Evolutionary conservation across 1,284 basidiomycete species (phyloP), one percentile per base, ranked within the genome.

Genomic region (Vanrija sp.): DNA sequence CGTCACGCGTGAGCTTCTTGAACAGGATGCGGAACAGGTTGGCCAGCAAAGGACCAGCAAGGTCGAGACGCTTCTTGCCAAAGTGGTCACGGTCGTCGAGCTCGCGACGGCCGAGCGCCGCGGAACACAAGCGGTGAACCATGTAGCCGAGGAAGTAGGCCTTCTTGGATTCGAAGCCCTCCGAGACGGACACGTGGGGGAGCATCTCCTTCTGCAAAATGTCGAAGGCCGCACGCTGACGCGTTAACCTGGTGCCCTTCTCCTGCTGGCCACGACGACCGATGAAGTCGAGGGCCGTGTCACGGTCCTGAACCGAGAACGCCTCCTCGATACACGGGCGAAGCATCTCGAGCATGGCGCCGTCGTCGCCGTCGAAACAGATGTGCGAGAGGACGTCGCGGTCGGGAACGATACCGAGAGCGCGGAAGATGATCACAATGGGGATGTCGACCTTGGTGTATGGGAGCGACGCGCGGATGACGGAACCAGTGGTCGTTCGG

Each of bases 61-160:
- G 78, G 76, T 99, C 95, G 60, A 98, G 80, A 47, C 95, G 85
- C 78, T 99, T 99, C 79, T 98, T 98, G 51, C 95, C 95, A 68
- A 98, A 98, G 77, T 99, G 96, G 79, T 99, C 95, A 79, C 95
- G 91, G 78, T 99, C 95, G 71, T 99, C 95, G 38, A 98, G 81
- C 71, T 98, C 96, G 67, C 96, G 82, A 52, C 96, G 82, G 71
- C 98, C 94, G 66, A 98, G 77, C 16, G 93, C 93, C 39, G 96
- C 94, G 16, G 97, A 83, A 6, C 97, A 79, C 23, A 99, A 81
- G 55, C 96, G 86, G 78, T 98, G 95, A 47, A 98, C 89, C 95
- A 99, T 99, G 77, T 98, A 98, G n/a, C 96, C 96, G 60, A 98
- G 93, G 83, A 98, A 99, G 78, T 94, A 98, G 3, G 96, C 96